Evolutionary conservation across 2,329 filamentous ascomycete genomes (phyloP), one percentile per base, ranked within the genome.

Genomic region (Colletotrichum magnum): DNA sequence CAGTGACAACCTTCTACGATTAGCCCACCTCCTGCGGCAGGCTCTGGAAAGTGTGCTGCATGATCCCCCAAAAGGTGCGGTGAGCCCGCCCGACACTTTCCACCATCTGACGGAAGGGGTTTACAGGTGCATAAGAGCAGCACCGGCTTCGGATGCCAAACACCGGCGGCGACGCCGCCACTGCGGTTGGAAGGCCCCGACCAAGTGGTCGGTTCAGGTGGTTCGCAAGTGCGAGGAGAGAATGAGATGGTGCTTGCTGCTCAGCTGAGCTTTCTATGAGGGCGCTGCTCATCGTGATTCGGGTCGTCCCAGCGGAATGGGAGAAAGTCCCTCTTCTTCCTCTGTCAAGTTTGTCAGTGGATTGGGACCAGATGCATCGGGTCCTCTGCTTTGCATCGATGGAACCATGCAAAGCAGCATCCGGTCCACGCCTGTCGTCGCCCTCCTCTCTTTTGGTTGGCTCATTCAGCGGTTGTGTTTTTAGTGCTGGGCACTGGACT

Each of bases 21-120:
- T 24, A 6, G 28, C 28, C 28, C 28, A 32, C 28, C 28, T 32
- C 28, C 28, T 26, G 48, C 59, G 39, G 54, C 65, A 43, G 32
- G 54, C 54, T 58, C 53, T 68, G 54, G 48, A 43, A 41, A 54
- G n/a, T 18, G 21, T 28, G 54, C 48, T 47, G 50, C 53, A 68
- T 58, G 36, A 36, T 32, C 47, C 48, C 36, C 32, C 32, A 7
- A 36, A 53, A 58, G n/a, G 64, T 63, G 64, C 64, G 59, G 64
- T 68, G 52, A 64, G 60, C 48, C 47, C 2, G 32, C 32, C 32
- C 32, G 32, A 36, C 32, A 36, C 32, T 36, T 36, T 36, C 32
- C 32, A 36, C 32, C 32, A 26, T 60, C 58, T 51, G 57, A 51
- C 57, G 10, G 50, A 47, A 47, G 43, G 57, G 45, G 57, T 26